Evolutionary conservation across 106 monocot genomes (phyloP).

Genomic region (Acorus gramineus): DNA sequence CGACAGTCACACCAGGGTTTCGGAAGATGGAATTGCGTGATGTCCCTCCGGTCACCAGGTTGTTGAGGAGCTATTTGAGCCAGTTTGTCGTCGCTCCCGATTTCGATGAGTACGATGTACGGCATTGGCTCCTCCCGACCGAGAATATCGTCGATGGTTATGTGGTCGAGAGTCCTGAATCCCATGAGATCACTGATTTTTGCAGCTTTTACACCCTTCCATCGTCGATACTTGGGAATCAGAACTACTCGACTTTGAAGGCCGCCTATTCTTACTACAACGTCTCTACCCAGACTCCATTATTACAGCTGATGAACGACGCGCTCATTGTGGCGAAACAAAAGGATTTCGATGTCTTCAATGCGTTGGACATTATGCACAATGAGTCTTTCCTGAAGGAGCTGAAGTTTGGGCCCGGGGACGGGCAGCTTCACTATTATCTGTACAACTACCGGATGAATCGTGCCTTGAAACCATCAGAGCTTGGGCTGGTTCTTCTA

Average conservation of each 20-base stretch:
- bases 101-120: conserved; percentile 64
- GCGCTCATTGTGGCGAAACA: conserved; percentile 66
- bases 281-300: conserved; percentile 50
- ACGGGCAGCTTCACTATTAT: conserved; percentile 85
- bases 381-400: conserved; percentile 75
- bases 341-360: conserved; percentile 78
- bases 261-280: conserved; percentile 78
- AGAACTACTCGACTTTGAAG: conserved; percentile 53
- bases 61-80: conserved; percentile 43
- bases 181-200: conserved; percentile 68
- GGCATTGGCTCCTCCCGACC: conserved; percentile 64
- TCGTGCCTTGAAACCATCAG: conserved; percentile 33
- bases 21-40: conserved; percentile 73
- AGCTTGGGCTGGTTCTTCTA: conserved; percentile 64
- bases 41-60: conserved; percentile 56
- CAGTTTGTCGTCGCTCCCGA: conserved; percentile 53
- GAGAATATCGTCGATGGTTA: conserved; percentile 69
- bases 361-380: conserved; percentile 73
- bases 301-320: conserved; percentile 75
- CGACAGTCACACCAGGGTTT: conserved; percentile 50
- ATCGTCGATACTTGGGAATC: conserved; percentile 52
- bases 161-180: conserved; percentile 62
- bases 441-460: conserved; percentile 53
- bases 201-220: conserved; percentile 78
- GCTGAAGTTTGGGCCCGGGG: conserved; percentile 70